Evolutionary conservation across 805 yeast species (phyloP).

Genomic region (Ogataea trehaloabstinens): DNA sequence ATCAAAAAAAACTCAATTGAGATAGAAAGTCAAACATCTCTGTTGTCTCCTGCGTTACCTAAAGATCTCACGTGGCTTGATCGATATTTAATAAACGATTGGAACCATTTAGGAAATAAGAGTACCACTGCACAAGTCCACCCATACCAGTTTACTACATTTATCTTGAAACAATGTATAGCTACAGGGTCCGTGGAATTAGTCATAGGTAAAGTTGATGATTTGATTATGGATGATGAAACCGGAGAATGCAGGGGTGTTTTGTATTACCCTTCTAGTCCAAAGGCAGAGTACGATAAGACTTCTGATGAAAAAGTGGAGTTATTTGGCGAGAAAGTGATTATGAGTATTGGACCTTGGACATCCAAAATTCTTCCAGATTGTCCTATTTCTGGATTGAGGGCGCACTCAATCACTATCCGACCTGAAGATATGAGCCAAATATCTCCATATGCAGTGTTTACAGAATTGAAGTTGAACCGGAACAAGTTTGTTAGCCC

Average conservation of each 20-base stretch:
- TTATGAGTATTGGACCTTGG: conserved; percentile 95
- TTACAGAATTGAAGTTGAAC: conserved; percentile 84
- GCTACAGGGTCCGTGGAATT: conserved; percentile 82
- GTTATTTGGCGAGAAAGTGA: conserved; percentile 70
- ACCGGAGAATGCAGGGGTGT: conserved; percentile 72
- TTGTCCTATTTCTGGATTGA: conserved; percentile 89
- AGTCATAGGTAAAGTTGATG: conserved; percentile 78
- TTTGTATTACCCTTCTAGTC: conserved; percentile 45
- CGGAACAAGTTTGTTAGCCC: conserved; percentile 75
- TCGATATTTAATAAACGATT: conserved; percentile 58
- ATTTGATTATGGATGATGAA: conserved; percentile 58
- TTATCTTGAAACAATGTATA: conserved; percentile 72
- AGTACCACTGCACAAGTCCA: conserved; percentile 96
- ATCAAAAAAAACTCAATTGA: conserved; percentile 36
- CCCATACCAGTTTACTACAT: conserved; percentile 91
- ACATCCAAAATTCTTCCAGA: conserved; percentile 85
- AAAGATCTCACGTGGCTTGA: conserved; percentile 75
- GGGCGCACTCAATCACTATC: conserved; percentile 94
- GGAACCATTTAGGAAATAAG: conserved; percentile 79
- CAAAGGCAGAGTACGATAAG: conserved; percentile 33
- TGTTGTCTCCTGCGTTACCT: conserved; percentile 42
- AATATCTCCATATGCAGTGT: conserved; percentile 91
- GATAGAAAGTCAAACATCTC: conserved; percentile 24
- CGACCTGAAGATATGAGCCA: conserved; percentile 67
- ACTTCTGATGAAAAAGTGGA: conserved; percentile 37